Percentiles rank a stretch among this genome's conserved stretches.
Evolutionary conservation across 192 early-diverging fungal genomes (phyloP).

Genomic region (Coemansia sp.): DNA sequence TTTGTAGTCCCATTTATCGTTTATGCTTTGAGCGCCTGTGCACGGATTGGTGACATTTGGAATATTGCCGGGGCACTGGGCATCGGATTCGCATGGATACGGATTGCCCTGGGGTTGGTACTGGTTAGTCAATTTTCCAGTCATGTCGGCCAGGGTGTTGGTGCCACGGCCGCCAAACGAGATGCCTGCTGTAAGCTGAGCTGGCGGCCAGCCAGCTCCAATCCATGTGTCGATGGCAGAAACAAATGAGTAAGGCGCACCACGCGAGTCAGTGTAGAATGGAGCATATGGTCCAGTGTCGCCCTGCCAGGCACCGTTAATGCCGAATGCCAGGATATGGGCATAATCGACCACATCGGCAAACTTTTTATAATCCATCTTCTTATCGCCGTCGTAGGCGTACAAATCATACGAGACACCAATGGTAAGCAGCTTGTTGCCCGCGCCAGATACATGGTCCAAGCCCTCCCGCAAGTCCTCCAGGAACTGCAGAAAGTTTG

Average conservation of each 20-base stretch:
- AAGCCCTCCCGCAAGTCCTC: slow-evolving; percentile 48
- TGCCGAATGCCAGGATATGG: slow-evolving; percentile 67
- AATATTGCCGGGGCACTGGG: slow-evolving; percentile 10
- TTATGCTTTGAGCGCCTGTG: slow-evolving; percentile 51
- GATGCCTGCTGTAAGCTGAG: slow-evolving; percentile 58
- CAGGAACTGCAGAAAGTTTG: slow-evolving; percentile 61
- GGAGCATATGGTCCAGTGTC: slow-evolving; percentile 61
- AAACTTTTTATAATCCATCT: slow-evolving; percentile 54
- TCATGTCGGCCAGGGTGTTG: slow-evolving; percentile 45
- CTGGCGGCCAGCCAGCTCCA: slow-evolving; percentile 54
- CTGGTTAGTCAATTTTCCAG: slow-evolving; percentile 34
- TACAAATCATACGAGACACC: slow-evolving; percentile 60
- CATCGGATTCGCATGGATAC: slow-evolving; percentile 50
- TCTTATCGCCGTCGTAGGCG: slow-evolving; percentile 40
- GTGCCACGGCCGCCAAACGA: slow-evolving; percentile 59
- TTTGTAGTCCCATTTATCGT: slow-evolving; percentile 60
- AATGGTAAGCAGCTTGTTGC: slow-evolving; percentile 58
- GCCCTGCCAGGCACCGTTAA: slow-evolving; percentile 52
- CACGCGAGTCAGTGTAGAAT: slow-evolving; percentile 35
- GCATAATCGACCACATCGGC: slow-evolving; percentile 59
- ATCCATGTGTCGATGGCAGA: slow-evolving; percentile 54
- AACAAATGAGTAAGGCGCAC: slow-evolving; percentile 33
- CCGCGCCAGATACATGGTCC: slow-evolving; percentile 10
- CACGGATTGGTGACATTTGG: slow-evolving; percentile 5
- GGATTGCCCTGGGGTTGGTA: slow-evolving; percentile 31